Percentiles rank a stretch among this genome's conserved stretches.
Conservation (phyloP, 2,329 filamentous ascomycete species). For the Purpureocillium takamizusanense region DNA sequence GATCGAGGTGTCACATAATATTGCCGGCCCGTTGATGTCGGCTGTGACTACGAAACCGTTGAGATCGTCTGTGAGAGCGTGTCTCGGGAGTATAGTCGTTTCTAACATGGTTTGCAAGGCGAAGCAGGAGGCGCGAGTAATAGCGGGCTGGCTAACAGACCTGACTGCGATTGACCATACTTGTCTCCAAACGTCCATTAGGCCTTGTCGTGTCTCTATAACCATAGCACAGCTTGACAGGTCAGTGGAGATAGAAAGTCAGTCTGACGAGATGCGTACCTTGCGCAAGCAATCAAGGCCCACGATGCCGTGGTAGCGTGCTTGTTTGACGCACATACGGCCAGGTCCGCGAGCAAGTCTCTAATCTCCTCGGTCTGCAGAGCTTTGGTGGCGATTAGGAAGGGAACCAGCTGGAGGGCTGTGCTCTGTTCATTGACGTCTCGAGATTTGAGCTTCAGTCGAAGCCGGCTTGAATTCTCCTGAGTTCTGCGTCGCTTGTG, state of each 20-base stretch:
- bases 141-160: conserved; percentile 58
- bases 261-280: conserved; percentile 35
- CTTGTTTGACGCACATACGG: conserved; percentile 58
- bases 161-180: conserved; percentile 68
- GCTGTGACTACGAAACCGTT: conserved; percentile 66
- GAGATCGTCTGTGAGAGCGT: conserved; percentile 58
- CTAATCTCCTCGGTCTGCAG: conserved; percentile 42
- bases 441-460: conserved; percentile 35
- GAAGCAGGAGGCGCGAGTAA: conserved; percentile 69
- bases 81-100: conserved; percentile 56
- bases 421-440: conserved; percentile 37
- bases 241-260: conserved; percentile 9
- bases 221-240: conserved; percentile 20
- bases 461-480: conserved; percentile 34
- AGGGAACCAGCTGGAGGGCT: conserved; percentile 49
- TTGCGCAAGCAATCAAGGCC: conserved; percentile 75
- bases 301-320: conserved; percentile 60
- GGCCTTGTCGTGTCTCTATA: conserved; percentile 22
- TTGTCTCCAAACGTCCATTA: conserved; percentile 52
- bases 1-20: conserved; percentile 72
- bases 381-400: conserved; percentile 39
- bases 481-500: conserved; percentile 42
- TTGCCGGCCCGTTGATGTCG: conserved; percentile 71
- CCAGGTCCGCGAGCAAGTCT: conserved; percentile 48
- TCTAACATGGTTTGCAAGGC: conserved; percentile 61